Conservation (phyloP, 2,329 filamentous ascomycete genomes). For the Colletotrichum sojae region DNA sequence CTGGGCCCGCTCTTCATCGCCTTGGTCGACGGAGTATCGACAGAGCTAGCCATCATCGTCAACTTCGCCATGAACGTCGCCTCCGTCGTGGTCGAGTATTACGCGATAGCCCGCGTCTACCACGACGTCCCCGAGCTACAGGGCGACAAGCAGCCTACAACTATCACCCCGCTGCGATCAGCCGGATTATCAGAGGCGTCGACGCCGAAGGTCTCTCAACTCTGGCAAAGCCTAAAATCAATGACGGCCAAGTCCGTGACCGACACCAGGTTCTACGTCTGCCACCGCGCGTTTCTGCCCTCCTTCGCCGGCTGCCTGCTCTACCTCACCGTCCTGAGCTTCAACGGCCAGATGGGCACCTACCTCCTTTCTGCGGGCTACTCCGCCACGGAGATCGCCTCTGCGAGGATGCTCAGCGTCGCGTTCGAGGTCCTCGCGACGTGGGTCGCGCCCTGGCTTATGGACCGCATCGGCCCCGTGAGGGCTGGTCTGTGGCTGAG, state of each 20-base stretch:
- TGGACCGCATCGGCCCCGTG: slow-evolving; percentile 63
- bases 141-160: slow-evolving; percentile 37
- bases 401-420: slow-evolving; percentile 62
- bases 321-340: slow-evolving; percentile 68
- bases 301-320: slow-evolving; percentile 68
- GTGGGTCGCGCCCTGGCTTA: slow-evolving; percentile 65
- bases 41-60: slow-evolving; percentile 61
- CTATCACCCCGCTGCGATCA: background rate
- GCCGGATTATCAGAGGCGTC: background rate
- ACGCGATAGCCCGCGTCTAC: slow-evolving; percentile 59
- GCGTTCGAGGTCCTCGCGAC: slow-evolving; percentile 68
- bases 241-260: slow-evolving; percentile 31
- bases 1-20: slow-evolving; percentile 70
- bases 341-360: slow-evolving; percentile 70
- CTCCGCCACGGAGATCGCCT: slow-evolving; percentile 59
- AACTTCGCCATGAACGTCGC: slow-evolving; percentile 64
- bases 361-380: slow-evolving; percentile 66
- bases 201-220: background rate
- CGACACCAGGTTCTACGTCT: slow-evolving; percentile 57
- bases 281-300: slow-evolving; percentile 66
- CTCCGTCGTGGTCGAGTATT: slow-evolving; percentile 67
- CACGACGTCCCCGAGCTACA: slow-evolving; percentile 47
- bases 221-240: background rate
- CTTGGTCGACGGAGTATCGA: slow-evolving; percentile 64
- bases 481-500: slow-evolving; percentile 76